Evolutionary conservation across 208 protist species (phyloP).

Genomic region (Balamuthia mandrillaris): DNA sequence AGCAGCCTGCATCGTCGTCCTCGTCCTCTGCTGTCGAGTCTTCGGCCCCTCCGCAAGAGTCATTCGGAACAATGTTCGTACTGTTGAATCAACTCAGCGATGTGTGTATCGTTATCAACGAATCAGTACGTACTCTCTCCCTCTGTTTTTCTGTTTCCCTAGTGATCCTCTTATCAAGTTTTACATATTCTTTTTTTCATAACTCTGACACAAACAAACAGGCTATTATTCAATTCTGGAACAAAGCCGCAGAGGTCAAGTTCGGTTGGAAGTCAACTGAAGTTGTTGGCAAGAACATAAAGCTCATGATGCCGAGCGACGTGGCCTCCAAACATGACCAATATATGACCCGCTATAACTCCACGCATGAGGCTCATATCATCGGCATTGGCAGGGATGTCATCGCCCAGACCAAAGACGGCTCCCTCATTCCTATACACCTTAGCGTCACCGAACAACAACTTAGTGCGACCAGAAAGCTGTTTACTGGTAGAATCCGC

Average conservation of each 20-base stretch:
- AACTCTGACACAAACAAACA: no score
- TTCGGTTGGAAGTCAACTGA: neutral
- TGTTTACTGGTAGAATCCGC: neutral
- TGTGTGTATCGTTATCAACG: no score
- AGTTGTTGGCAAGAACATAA: slow-evolving; percentile 1
- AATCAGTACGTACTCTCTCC: no score
- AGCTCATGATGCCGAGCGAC: neutral
- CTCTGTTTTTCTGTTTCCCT: no score
- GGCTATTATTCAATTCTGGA: neutral
- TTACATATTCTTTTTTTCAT: no score
- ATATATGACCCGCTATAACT: neutral
- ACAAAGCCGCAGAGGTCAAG: neutral
- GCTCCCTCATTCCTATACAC: neutral
- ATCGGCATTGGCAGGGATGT: slow-evolving; percentile 1
- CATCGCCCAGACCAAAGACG: neutral
- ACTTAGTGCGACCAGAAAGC: neutral
- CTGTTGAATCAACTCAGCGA: neutral
- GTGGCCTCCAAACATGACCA: neutral
- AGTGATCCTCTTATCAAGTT: no score
- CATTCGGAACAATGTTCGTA: neutral
- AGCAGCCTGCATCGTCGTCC: neutral
- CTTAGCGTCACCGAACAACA: neutral
- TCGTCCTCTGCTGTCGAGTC: neutral
- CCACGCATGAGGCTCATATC: neutral
- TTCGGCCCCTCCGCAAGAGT: neutral